Percentiles rank a stretch among this genome's conserved stretches.
Conservation (phyloP, 441 rosid genomes). For the Breynia disticha region DNA sequence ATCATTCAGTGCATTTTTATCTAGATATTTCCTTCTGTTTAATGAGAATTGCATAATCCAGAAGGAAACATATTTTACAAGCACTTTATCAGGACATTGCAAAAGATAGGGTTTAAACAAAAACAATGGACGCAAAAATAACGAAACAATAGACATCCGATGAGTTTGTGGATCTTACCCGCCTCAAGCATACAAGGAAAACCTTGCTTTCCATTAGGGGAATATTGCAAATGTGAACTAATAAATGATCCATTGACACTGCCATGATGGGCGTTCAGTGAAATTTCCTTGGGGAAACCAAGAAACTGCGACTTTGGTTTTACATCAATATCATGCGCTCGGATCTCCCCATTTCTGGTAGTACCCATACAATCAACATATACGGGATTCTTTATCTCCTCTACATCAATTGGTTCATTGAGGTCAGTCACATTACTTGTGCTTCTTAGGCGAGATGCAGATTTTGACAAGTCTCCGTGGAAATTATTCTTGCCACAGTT, state of each 20-base stretch:
- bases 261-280: conserved; percentile 26
- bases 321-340: conserved; percentile 25
- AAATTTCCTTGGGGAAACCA: conserved; percentile 36
- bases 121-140: neutral
- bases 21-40: too few species aligned
- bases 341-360: conserved; percentile 27
- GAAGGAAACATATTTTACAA: neutral
- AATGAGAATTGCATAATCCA: too few species aligned
- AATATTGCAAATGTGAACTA: conserved; percentile 23
- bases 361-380: conserved; percentile 30
- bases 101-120: neutral
- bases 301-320: conserved; percentile 28
- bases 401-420: conserved; percentile 64
- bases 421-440: conserved; percentile 62
- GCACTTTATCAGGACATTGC: neutral
- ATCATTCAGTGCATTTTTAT: too few species aligned
- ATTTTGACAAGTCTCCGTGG: conserved; percentile 29
- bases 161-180: conserved; percentile 33
- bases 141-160: conserved; percentile 2
- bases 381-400: conserved; percentile 44
- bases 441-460: conserved; percentile 35
- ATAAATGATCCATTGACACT: conserved; percentile 27
- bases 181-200: conserved; percentile 35
- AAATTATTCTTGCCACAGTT: conserved; percentile 32
- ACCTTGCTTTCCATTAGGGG: conserved; percentile 33